Evolutionary conservation across 2,329 filamentous ascomycete genomes (phyloP).

Genomic region (Biscogniauxia sp.): DNA sequence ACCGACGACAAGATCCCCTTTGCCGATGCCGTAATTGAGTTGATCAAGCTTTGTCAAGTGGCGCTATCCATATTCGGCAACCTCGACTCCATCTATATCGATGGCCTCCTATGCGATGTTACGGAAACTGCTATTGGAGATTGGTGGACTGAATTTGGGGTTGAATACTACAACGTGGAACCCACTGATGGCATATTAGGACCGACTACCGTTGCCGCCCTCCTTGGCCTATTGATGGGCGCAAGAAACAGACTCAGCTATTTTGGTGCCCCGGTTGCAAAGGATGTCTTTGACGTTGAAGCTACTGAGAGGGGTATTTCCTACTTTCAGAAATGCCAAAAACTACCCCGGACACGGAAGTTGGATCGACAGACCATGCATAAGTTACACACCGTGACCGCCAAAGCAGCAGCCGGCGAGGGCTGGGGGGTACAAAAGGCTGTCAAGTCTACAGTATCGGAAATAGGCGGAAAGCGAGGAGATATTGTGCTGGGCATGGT

Average conservation of each 20-base stretch:
- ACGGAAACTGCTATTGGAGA: constrained; percentile 87
- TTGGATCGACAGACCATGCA: constrained; percentile 83
- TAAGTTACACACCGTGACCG: constrained; percentile 76
- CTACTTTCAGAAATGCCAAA: constrained; percentile 86
- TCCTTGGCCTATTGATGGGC: constrained; percentile 85
- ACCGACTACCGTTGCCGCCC: constrained; percentile 82
- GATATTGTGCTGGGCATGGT: constrained; percentile 97
- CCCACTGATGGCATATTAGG: constrained; percentile 90
- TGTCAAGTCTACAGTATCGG: constrained; percentile 91
- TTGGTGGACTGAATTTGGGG: constrained; percentile 95
- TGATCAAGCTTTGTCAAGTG: constrained; percentile 88
- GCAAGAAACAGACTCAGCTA: constrained; percentile 86
- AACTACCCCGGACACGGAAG: constrained; percentile 72
- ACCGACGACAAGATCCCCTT: constrained; percentile 80
- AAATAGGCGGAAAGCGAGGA: constrained; percentile 88
- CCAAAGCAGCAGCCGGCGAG: constrained; percentile 85
- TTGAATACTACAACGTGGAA: constrained; percentile 88
- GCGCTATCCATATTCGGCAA: constrained; percentile 86
- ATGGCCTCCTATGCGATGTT: constrained; percentile 88
- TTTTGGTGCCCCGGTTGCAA: constrained; percentile 77
- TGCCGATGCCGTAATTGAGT: constrained; percentile 75
- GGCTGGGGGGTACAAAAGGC: constrained; percentile 91
- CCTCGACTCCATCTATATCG: constrained; percentile 82
- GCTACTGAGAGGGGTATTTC: constrained; percentile 79
- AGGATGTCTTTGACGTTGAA: constrained; percentile 87